Base-by-base conservation (phyloP, 2,329 filamentous ascomycete species). In the Eutypa lata region DNA sequence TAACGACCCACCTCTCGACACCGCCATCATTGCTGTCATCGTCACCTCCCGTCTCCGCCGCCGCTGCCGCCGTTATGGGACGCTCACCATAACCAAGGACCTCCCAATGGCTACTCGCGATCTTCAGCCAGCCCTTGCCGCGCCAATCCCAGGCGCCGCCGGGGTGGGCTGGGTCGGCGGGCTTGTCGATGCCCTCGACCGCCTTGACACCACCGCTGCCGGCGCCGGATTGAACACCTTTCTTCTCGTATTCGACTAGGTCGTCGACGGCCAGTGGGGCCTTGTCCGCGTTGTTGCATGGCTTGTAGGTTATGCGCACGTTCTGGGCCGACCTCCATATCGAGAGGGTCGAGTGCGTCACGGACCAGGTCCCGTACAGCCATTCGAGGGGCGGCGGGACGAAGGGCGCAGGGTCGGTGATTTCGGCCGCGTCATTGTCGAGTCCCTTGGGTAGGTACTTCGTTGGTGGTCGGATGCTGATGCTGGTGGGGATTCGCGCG, bases 321-420 rank as follows among this genome's bases (percentile, higher is more conserved):
- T 94, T 94, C 67, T 85, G 86, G 50, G 88, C 86, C 46, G 82
- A 80, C 61, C 84, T 84, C 90, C 90, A 95, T 88, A 94, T 91
- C 57, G 81, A 74, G 11, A 91, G 82, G 5, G 87, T 90, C 4
- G 85, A 89, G 73, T 91, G 87, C 11, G 87, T 89, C 52, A 91
- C 87, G 61, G 81, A 74, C 88, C 88, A 91, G 54, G 83, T 88
- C 55, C 85, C 76, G 49, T 77, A 71, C 45, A 91, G 80, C 78
- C 81, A 89, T 53, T 78, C 70, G 24, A 83, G 68, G 2, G 80
- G 65, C 4, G 85, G 84, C 1, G 74, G 58, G 14, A 68, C 55
- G 66, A 74, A 74, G 47, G 67, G 33, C 3, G 57, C 51, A 38
- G 66, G 55, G 38, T 56, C 52, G 2, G 61, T 51, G 28, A 53